Evolutionary conservation across 106 monocot species (phyloP), one percentile per base, ranked within the genome.

Genomic region (Dioscorea zingiberensis): DNA sequence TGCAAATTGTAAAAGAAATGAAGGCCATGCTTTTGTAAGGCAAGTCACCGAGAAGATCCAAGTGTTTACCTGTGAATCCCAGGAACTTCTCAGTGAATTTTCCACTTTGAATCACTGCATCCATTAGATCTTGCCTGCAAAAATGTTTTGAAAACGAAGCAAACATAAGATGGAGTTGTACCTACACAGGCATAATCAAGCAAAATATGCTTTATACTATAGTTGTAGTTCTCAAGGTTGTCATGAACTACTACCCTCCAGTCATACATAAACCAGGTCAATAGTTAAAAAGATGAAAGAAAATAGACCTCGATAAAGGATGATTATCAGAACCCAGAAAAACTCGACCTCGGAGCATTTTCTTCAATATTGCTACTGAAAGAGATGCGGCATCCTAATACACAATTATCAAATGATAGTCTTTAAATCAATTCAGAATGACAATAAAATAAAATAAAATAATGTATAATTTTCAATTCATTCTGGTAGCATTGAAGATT

Each of bases 301-400:
- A 29, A 57, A 18, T 25, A 27, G 1, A 95, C 94, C 94, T 88
- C 22, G 94, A 88, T 23, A 95, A 32, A 71, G 91, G 91, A 67
- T 79, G 82, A 72, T 95, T 79, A 64, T 95, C 94, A 56, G 87
- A 91, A 15, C 91, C 94, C 68, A 91, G 15, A 59, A 95, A 95
- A 45, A 85, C 62, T 49, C 67, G 79, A 62, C 75, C 30, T 2
- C 79, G 76, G 17, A 87, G 38, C 49, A 72, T 82, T 60, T 68
- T 91, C 67, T 91, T 85, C 91, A 95, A 63, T 57, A 95, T 83
- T 69, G 87, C 83, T 29, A 85, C 72, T 26, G 83, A 70, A 38
- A 95, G 87, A 24, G 85, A 78, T 54, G 94, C 94, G 32, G 94
- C 94, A 85, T 95, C 94, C 94, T 95, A 58, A 29, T 45, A 56